Base-by-base conservation (phyloP, 768 basidiomycete genomes). In the Asterophora parasitica region DNA sequence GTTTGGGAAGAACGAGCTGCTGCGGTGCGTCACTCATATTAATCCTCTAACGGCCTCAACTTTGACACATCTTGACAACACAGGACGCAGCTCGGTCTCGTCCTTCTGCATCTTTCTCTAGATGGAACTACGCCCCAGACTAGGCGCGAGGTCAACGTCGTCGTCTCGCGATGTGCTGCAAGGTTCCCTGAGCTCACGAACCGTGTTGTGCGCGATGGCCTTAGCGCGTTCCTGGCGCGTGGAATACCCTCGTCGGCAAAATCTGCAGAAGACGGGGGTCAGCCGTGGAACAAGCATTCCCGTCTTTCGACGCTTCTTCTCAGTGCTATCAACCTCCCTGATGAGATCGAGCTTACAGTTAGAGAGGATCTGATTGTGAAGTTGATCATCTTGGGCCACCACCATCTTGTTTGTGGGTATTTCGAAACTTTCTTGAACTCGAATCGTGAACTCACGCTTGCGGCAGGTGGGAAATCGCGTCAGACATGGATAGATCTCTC, bases 401-500 rank as follows among this genome's bases (percentile, higher is more conserved):
- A 94, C 66, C 73, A 78, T 6, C 66, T 68, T 35, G 70, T 81
- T 40, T 72, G 87, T 88, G 43, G 53, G 83, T 73, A 45, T 13
- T 23, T 6, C 23, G 23, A 3, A 23, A 6, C 23, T 23, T 23
- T 34, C 20, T 39, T 26, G 11, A 12, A 2, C 2, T 31, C 12
- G 30, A 10, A 31, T 12, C 30, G 12, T 3, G 30, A 31, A 12
- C 30, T 31, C 3, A 10, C 9, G 30, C 9, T 9, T 31, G 4
- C 9, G 30, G 12, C 46, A 79, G 79, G 72, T 52, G 74, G 69
- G 16, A 63, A 69, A 12, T 73, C 76, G 7, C 75, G 80, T 13
- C 82, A 80, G 54, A 75, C 75, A 1, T 96, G 92, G 92, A 86
- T 94, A 49, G 88, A 91, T 46, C 53, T 89, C 4, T 88, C 86